phyloP scores from a whole-genome alignment of 306 rosid species.

The Mucuna pruriens region DNA sequence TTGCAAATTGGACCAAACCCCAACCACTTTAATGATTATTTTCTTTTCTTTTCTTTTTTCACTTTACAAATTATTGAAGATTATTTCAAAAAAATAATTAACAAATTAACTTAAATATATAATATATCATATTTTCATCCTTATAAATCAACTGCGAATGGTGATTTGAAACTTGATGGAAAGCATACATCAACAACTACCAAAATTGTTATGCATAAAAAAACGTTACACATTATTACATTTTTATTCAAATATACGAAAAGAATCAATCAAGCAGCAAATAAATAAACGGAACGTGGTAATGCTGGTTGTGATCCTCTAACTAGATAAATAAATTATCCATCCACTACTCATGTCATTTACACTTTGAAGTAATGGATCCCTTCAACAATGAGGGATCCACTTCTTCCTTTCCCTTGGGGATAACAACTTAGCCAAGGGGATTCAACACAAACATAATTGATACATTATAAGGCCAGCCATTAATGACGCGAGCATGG shows the following conservation, averaged over 20 bases:
- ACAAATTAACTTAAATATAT: background rate
- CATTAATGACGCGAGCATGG: background rate
- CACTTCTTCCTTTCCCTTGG: constrained; percentile 12
- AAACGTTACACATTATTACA: constrained; percentile 51
- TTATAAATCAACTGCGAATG: background rate
- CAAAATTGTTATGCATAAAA: constrained; percentile 39
- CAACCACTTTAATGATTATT: too few species aligned
- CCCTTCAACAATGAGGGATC: constrained; percentile 8
- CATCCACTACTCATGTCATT: constrained; percentile 36
- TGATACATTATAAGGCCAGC: background rate
- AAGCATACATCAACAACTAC: background rate
- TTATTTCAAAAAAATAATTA: too few species aligned
- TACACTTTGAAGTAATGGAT: constrained; percentile 36
- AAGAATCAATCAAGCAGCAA: constrained; percentile 45
- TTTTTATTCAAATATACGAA: constrained; percentile 42
- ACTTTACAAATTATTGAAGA: background rate
- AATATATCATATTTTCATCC: too few species aligned
- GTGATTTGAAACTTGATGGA: background rate
- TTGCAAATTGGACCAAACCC: too few species aligned
- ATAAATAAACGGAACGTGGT: constrained; percentile 31
- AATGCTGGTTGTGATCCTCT: constrained; percentile 48
- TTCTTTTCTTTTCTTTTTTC: background rate
- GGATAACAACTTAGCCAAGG: constrained; percentile 10
- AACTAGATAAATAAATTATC: constrained; percentile 36
- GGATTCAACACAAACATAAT: constrained; percentile 31